These are phyloP conservation scores for Solanum corneliomulleri DNA, from an alignment of 257 asterid genomes.

Conservation along the genomic window DNA sequence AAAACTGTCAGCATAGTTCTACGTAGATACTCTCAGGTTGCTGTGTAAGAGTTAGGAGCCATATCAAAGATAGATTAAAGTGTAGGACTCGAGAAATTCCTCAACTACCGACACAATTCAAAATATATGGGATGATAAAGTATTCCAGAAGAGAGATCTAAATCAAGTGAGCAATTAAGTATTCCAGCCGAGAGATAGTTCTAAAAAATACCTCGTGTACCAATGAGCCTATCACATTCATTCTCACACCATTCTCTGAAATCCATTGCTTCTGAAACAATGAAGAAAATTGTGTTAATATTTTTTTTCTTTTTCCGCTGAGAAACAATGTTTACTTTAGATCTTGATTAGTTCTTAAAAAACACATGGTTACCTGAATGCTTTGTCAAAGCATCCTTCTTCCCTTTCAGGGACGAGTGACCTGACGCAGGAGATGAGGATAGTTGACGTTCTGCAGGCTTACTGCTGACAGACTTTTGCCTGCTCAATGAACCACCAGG, in stretches of 20 bases:
- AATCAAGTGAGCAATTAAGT: neutral
- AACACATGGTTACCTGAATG: slow-evolving; percentile 44
- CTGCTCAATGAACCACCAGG: slow-evolving; percentile 40
- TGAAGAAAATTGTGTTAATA: neutral
- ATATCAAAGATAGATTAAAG: neutral
- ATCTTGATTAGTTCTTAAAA: neutral
- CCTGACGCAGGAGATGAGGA: slow-evolving; percentile 36
- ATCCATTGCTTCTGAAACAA: slow-evolving; percentile 72
- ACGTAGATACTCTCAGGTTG: neutral
- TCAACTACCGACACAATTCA: neutral
- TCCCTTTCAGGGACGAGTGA: slow-evolving; percentile 47
- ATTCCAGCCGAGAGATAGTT: neutral
- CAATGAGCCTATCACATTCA: slow-evolving; percentile 74
- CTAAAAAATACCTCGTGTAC: slow-evolving; percentile 62
- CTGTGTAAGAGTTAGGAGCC: neutral
- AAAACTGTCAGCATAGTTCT: neutral
- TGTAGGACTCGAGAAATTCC: neutral
- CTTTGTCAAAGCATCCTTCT: slow-evolving; percentile 39
- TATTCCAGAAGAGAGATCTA: neutral
- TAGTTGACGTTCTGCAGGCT: slow-evolving; percentile 28
- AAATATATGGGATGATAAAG: neutral
- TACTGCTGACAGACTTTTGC: slow-evolving; percentile 45
- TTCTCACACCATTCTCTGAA: slow-evolving; percentile 95
- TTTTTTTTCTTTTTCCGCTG: neutral
- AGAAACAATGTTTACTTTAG: neutral